These are phyloP conservation scores for Usnea hakonensis DNA, from an alignment of 495 filamentous ascomycete genomes.

Conservation along the genomic window DNA sequence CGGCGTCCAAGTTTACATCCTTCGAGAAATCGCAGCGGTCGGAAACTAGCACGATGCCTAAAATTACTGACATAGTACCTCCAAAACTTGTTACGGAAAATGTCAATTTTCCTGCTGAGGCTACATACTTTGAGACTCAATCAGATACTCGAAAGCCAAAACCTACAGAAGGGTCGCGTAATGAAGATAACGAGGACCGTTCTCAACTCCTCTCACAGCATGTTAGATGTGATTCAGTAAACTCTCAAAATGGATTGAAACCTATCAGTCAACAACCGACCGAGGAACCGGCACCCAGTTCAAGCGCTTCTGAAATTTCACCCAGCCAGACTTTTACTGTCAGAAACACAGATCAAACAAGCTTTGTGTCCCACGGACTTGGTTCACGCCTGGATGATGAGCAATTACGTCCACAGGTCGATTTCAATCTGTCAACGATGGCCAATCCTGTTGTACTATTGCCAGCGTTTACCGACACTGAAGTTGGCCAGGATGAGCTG, in stretches of 20 bases:
- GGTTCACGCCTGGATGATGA: not conserved
- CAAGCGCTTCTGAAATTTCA: not conserved
- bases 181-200: not conserved
- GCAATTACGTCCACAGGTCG: not conserved
- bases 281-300: not conserved
- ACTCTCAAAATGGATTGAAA: not conserved
- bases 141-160: constrained; percentile 7
- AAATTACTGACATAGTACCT: not conserved
- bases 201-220: not conserved
- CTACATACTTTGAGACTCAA: not conserved
- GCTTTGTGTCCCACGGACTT: not conserved
- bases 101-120: no score
- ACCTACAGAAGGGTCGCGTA: not conserved
- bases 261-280: not conserved
- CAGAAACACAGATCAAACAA: not conserved
- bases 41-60: not conserved
- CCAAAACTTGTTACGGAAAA: not conserved
- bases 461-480: not conserved
- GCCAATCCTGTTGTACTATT: not conserved
- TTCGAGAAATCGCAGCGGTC: constrained; percentile 2
- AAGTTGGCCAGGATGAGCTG: constrained; percentile 9
- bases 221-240: not conserved
- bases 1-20: not conserved
- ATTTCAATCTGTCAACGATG: not conserved
- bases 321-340: not conserved